These are phyloP conservation scores for Fusarium stilboides DNA, from an alignment of 2,329 filamentous ascomycete genomes.

Conservation along the genomic window DNA sequence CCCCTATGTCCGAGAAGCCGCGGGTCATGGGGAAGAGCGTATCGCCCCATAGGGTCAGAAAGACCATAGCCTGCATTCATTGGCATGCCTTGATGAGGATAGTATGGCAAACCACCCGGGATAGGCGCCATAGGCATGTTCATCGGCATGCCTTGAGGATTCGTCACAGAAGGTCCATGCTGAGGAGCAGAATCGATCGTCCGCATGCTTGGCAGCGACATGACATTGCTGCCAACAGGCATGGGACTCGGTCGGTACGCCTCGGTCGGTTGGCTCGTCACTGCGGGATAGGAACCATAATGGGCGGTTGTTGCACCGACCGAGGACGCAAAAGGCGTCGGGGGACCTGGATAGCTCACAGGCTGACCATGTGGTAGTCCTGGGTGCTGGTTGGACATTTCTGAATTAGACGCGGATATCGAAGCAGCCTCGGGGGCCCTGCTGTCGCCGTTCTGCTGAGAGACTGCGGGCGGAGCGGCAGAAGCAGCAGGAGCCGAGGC, in stretches of 20 bases:
- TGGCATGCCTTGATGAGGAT: constrained; percentile 57
- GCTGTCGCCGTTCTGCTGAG: constrained; percentile 54
- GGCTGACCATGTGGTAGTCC: constrained; percentile 51
- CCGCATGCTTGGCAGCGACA: constrained; percentile 60
- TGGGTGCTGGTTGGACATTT: constrained; percentile 56
- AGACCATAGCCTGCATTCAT: constrained; percentile 59
- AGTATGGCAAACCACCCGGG: constrained; percentile 59
- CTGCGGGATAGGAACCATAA: constrained; percentile 53
- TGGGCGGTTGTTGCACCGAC: constrained; percentile 47
- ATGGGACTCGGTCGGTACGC: constrained; percentile 51
- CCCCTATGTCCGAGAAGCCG: constrained; percentile 64
- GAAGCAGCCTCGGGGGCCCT: constrained; percentile 49
- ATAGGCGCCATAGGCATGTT: constrained; percentile 52
- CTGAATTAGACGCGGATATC: constrained; percentile 40
- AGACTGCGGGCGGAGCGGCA: constrained; percentile 37
- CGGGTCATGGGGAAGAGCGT: constrained; percentile 65
- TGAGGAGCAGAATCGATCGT: constrained; percentile 57
- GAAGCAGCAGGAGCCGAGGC: constrained; percentile 39
- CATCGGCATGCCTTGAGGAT: constrained; percentile 57
- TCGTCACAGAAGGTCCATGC: constrained; percentile 50
- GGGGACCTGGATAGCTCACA: constrained; percentile 50
- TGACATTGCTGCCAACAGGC: constrained; percentile 50
- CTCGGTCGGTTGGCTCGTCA: constrained; percentile 49
- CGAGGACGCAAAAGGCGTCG: constrained; percentile 46
- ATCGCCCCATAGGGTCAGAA: constrained; percentile 62